These are phyloP conservation scores for Podospora pseudocomata DNA, from an alignment of 495 filamentous ascomycete genomes.

Conservation along the genomic window DNA sequence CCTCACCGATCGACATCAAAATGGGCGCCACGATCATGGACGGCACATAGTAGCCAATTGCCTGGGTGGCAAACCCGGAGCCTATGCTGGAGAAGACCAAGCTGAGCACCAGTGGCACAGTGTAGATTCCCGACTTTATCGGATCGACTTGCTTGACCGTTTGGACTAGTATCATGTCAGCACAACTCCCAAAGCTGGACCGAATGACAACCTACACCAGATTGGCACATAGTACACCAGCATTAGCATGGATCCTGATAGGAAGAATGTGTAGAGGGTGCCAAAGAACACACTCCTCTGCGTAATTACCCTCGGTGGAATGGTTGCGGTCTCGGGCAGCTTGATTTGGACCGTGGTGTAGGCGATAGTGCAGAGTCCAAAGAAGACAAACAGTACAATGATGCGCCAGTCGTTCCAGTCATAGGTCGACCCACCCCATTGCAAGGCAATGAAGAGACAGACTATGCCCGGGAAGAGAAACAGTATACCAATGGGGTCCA, in stretches of 20 bases:
- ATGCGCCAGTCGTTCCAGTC: slow-evolving; percentile 63
- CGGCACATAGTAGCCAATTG: slow-evolving; percentile 66
- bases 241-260: slow-evolving; percentile 66
- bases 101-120: slow-evolving; percentile 55
- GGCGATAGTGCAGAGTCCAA: slow-evolving; percentile 54
- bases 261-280: slow-evolving; percentile 54
- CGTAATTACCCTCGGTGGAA: slow-evolving; percentile 68
- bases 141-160: slow-evolving; percentile 58
- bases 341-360: slow-evolving; percentile 66
- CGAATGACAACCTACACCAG: slow-evolving; percentile 60
- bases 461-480: slow-evolving; percentile 72
- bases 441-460: slow-evolving; percentile 70
- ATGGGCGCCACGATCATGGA: slow-evolving; percentile 55
- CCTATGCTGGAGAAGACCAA: slow-evolving; percentile 47
- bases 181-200: slow-evolving; percentile 20
- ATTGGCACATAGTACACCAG: slow-evolving; percentile 65
- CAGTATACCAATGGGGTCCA: slow-evolving; percentile 68
- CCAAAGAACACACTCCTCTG: slow-evolving; percentile 69
- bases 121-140: slow-evolving; percentile 56
- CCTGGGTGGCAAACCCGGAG: slow-evolving; percentile 51
- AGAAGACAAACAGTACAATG: slow-evolving; percentile 65
- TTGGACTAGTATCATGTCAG: slow-evolving; percentile 62
- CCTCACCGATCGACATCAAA: slow-evolving; percentile 63
- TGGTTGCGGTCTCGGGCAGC: slow-evolving; percentile 68
- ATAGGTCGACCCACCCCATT: slow-evolving; percentile 80